These are phyloP conservation scores for Neopestalotiopsis rosae DNA, from an alignment of 2,329 filamentous ascomycete genomes.

Conservation along the genomic window DNA sequence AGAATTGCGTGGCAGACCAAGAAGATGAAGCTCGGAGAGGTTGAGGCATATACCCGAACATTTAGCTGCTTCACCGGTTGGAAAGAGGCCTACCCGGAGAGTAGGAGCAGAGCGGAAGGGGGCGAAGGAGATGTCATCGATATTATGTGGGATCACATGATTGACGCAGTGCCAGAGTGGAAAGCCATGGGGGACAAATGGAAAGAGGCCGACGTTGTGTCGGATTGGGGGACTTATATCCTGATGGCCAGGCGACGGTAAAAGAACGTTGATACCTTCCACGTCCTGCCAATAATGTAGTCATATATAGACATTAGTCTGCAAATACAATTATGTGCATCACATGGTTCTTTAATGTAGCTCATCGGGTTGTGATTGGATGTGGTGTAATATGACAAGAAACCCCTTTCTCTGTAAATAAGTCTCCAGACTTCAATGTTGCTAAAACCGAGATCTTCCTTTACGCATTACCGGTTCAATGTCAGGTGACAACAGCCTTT, in stretches of 20 bases:
- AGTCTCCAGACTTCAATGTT: too few species aligned
- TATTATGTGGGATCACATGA: slow-evolving; percentile 63
- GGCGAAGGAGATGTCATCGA: slow-evolving; percentile 68
- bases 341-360: too few species aligned
- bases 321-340: neutral
- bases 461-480: too few species aligned
- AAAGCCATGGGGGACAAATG: slow-evolving; percentile 52
- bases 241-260: slow-evolving; percentile 57
- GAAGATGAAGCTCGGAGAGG: slow-evolving; percentile 59
- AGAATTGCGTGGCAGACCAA: slow-evolving; percentile 56
- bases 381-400: too few species aligned
- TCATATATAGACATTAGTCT: too few species aligned
- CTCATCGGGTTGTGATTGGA: too few species aligned
- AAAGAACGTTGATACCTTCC: slow-evolving; percentile 11
- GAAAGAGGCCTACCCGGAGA: slow-evolving; percentile 59
- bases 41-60: slow-evolving; percentile 66
- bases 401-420: too few species aligned
- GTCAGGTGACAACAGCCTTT: neutral
- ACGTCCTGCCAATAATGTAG: too few species aligned
- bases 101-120: slow-evolving; percentile 54
- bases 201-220: slow-evolving; percentile 58
- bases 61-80: slow-evolving; percentile 66
- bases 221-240: slow-evolving; percentile 67
- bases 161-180: slow-evolving; percentile 59
- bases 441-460: too few species aligned